Evolutionary conservation across 495 filamentous ascomycete genomes (phyloP), one percentile per base, ranked within the genome.

Genomic region (Parmelia sp.): DNA sequence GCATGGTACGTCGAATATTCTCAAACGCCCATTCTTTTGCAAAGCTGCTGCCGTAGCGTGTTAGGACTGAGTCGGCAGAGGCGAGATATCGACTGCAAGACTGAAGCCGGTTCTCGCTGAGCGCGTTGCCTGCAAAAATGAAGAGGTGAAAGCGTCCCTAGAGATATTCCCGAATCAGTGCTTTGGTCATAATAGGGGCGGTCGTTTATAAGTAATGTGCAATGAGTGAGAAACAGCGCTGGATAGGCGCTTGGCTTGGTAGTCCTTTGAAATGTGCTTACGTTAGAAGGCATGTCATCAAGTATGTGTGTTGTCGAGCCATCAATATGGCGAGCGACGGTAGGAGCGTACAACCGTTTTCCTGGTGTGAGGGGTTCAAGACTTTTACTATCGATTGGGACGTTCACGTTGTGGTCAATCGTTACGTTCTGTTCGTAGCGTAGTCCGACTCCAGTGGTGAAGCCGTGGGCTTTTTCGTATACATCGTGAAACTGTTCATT

Each of bases 201-300:
- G 10, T 8, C 2, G 12, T n/a, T 40, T 7, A 14, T 12, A 40
- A 12, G 11, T 8, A 40, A 40, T 14, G 37, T 40, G 37, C 37
- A 40, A 14, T 14, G 37, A 14, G 37, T 40, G 12, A 2, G 10
- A 14, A 40, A 40, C 4, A 14, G 10, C 37, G 37, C 37, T 40
- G 4, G 15, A 14, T 40, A 40, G 10, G 10, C 15, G 37, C 37
- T 40, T 12, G 11, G 37, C 37, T 5, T 40, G 37, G n/a, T n/a
- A n/a, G n/a, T n/a, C n/a, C n/a, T n/a, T n/a, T n/a, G n/a, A n/a
- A n/a, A n/a, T n/a, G n/a, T 40, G 12, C 37, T 40, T 40, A 40
- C 39, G 29, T 60, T 60, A 14, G 57, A 60, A 9, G 57, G 57
- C n/a, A 60, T 27, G 17, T 60, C 37, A 25, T 60, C 57, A 44